Evolutionary conservation across 1,139 yeast genomes (phyloP).

Genomic region (Taphrina pruni): DNA sequence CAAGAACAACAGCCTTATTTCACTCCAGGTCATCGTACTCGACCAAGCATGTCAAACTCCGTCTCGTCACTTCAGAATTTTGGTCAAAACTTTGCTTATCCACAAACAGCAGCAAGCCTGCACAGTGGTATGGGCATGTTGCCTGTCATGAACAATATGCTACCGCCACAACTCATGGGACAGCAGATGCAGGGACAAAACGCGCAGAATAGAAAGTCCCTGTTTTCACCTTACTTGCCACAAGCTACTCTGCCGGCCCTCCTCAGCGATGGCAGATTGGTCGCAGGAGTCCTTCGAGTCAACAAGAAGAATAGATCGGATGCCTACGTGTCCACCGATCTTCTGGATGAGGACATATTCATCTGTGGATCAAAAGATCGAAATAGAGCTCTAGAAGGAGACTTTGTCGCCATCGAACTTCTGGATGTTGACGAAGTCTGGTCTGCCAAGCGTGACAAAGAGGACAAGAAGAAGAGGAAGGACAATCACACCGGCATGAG

Average conservation of each 20-base stretch:
- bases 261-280: conserved; percentile 86
- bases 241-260: conserved; percentile 90
- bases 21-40: conserved; percentile 79
- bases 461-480: conserved; percentile 92
- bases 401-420: conserved; percentile 90
- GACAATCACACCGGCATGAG: conserved; percentile 58
- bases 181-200: conserved; percentile 51
- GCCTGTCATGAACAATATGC: conserved; percentile 48
- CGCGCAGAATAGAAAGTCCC: conserved; percentile 67
- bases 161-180: conserved; percentile 48
- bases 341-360: conserved; percentile 92
- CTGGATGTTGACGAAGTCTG: conserved; percentile 96
- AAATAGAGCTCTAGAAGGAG: conserved; percentile 96
- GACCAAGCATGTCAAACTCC: conserved; percentile 74
- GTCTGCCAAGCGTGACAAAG: conserved; percentile 95
- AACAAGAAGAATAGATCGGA: conserved; percentile 95
- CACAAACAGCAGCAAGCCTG: conserved; percentile 45
- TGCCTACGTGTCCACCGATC: conserved; percentile 94
- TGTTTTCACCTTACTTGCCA: conserved; percentile 94
- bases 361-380: conserved; percentile 99
- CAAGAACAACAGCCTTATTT: conserved; percentile 53
- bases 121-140: conserved; percentile 49
- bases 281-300: conserved; percentile 89
- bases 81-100: conserved; percentile 43
- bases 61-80: conserved; percentile 44